Percentiles rank a stretch among this genome's conserved stretches.
phyloP scores from a whole-genome alignment of 176 grass and related monocot genomes.

The Phoenix roebelenii region DNA sequence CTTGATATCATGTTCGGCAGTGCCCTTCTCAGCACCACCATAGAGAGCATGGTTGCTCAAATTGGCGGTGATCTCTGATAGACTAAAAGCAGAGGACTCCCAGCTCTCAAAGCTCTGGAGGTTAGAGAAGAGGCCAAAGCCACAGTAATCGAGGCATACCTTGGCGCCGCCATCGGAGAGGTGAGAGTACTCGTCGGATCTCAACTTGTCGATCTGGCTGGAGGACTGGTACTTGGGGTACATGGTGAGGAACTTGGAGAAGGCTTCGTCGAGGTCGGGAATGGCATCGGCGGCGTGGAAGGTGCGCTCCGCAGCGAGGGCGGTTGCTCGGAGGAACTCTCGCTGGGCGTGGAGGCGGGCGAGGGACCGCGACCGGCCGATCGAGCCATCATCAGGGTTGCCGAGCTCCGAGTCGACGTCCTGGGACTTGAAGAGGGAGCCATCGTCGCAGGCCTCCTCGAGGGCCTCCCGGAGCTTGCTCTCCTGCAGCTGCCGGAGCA shows the following conservation, averaged over 20 bases:
- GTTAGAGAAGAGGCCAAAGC: constrained; percentile 91
- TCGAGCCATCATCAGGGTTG: constrained; percentile 33
- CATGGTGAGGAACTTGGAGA: constrained; percentile 83
- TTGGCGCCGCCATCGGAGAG: constrained; percentile 54
- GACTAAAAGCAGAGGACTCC: constrained; percentile 74
- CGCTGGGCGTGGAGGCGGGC: constrained; percentile 81
- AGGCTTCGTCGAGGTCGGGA: constrained; percentile 49
- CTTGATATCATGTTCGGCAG: constrained; percentile 66
- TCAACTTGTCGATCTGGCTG: constrained; percentile 56
- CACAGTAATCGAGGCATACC: constrained; percentile 96
- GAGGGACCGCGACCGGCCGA: constrained; percentile 76
- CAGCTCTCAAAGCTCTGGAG: constrained; percentile 60
- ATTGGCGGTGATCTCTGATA: constrained; percentile 88
- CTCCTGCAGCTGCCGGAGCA: constrained; percentile 26
- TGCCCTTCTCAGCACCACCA: constrained; percentile 71
- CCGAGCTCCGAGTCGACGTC: constrained; percentile 7
- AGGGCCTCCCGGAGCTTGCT: constrained; percentile 34
- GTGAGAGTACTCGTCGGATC: constrained; percentile 78
- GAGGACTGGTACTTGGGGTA: constrained; percentile 77
- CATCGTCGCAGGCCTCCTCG: constrained; percentile 34
- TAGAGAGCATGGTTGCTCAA: constrained; percentile 95
- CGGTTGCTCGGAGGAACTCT: constrained; percentile 80
- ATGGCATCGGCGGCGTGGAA: constrained; percentile 53
- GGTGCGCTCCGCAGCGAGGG: constrained; percentile 67
- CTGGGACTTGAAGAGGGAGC: constrained; percentile 29